Percentiles rank a stretch among this genome's conserved stretches.
Conservation (phyloP, 768 basidiomycete genomes). For the Leucocoprinus sp. region DNA sequence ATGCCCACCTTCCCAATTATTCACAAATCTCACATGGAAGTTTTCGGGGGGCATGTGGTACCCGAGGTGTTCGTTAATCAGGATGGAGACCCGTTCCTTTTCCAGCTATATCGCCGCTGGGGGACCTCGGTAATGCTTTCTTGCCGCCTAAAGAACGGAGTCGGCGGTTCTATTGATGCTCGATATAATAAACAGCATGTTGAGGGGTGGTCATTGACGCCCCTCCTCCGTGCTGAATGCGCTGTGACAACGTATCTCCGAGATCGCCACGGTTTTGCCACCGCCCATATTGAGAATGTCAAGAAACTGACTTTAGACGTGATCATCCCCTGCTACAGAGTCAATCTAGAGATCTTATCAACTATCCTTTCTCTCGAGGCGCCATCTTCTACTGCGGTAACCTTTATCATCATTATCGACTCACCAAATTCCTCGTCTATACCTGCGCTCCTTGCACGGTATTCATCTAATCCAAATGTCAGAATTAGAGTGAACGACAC, state of each 20-base stretch:
- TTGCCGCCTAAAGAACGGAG: slow-evolving; percentile 31
- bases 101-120: slow-evolving; percentile 53
- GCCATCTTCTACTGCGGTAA: slow-evolving; percentile 34
- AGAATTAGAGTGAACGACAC: slow-evolving; percentile 41
- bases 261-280: background rate
- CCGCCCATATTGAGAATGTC: slow-evolving; percentile 13
- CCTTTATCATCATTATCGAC: slow-evolving; percentile 55
- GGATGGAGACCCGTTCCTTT: slow-evolving; percentile 51
- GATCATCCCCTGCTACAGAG: slow-evolving; percentile 49
- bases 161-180: slow-evolving; percentile 38
- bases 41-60: slow-evolving; percentile 42
- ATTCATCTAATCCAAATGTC: slow-evolving; percentile 37
- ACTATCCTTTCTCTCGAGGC: slow-evolving; percentile 35
- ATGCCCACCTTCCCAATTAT: slow-evolving; percentile 58
- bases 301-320: slow-evolving; percentile 43
- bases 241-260: slow-evolving; percentile 30
- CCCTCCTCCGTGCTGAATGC: slow-evolving; percentile 33
- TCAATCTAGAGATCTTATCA: slow-evolving; percentile 35
- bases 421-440: slow-evolving; percentile 37
- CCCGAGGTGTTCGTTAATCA: slow-evolving; percentile 49
- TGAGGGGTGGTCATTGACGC: slow-evolving; percentile 39
- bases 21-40: slow-evolving; percentile 46
- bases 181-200: slow-evolving; percentile 40
- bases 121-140: slow-evolving; percentile 39
- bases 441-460: slow-evolving; percentile 29